Conservation (phyloP, 495 filamentous ascomycete species). For the Aspergillus wentii region DNA sequence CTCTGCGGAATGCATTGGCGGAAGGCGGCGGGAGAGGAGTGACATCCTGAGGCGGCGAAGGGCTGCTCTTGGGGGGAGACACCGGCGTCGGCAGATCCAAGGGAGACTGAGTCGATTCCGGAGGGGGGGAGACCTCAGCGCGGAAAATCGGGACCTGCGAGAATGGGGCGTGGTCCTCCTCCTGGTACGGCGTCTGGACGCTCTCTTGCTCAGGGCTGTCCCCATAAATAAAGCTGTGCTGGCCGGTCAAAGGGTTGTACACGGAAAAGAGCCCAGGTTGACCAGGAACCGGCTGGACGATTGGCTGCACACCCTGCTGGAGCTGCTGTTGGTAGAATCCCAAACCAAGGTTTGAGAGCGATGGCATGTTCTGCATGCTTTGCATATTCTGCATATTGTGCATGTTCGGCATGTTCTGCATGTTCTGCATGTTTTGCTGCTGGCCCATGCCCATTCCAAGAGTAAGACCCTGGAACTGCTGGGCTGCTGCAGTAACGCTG, state of each 20-base stretch:
- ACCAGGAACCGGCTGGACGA: slow-evolving; percentile 61
- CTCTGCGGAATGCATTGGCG: slow-evolving; percentile 80
- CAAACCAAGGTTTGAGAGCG: slow-evolving; percentile 38
- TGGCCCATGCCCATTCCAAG: slow-evolving; percentile 38
- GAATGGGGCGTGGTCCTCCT: slow-evolving; percentile 31
- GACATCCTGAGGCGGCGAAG: slow-evolving; percentile 56
- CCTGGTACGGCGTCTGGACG: slow-evolving; percentile 22
- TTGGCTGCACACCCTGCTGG: slow-evolving; percentile 68
- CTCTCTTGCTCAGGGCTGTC: slow-evolving; percentile 37
- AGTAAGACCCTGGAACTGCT: slow-evolving; percentile 76
- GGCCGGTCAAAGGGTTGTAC: slow-evolving; percentile 77
- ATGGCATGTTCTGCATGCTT: slow-evolving; percentile 28
- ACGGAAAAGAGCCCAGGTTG: slow-evolving; percentile 73
- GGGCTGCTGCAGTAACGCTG: slow-evolving; percentile 50
- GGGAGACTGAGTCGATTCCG: slow-evolving; percentile 48
- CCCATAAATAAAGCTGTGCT: slow-evolving; percentile 69
- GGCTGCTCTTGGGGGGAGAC: slow-evolving; percentile 67
- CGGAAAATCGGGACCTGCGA: slow-evolving; percentile 56
- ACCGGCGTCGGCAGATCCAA: slow-evolving; percentile 35
- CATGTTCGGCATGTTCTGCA: too few relatives aligned
- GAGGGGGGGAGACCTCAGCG: slow-evolving; percentile 77
- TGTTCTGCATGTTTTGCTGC: slow-evolving; percentile 39
- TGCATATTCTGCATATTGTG: too few relatives aligned
- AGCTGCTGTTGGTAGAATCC: slow-evolving; percentile 65
- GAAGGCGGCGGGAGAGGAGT: slow-evolving; percentile 74